phyloP scores from a whole-genome alignment of 2,329 filamentous ascomycete genomes.

The Coniochaeta ligniaria region DNA sequence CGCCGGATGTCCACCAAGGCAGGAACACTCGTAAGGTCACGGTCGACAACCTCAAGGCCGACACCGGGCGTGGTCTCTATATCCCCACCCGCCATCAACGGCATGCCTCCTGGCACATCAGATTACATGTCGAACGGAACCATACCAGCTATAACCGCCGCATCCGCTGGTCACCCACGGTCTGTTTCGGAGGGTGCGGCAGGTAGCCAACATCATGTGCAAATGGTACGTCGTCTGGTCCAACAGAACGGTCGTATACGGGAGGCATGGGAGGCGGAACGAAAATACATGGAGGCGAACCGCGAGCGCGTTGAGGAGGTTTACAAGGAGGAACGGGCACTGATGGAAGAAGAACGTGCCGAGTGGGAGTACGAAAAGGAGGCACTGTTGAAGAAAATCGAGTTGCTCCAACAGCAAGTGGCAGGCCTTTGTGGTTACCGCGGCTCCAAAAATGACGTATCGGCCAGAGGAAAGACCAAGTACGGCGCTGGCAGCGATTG shows the following conservation, averaged over 20 bases:
- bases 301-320: conserved; percentile 46
- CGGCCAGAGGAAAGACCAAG: conserved; percentile 2
- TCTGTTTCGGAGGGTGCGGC: conserved; percentile 19
- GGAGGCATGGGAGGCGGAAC: conserved; percentile 46
- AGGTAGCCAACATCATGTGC: conserved; percentile 18
- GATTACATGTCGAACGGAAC: conserved; percentile 1
- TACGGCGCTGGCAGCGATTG: conserved; percentile 8
- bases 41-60: not conserved
- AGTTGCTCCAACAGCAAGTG: conserved; percentile 31
- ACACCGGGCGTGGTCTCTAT: not conserved
- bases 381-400: conserved; percentile 31
- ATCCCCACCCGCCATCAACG: not conserved
- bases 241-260: conserved; percentile 35
- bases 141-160: conserved; percentile 4
- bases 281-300: conserved; percentile 45
- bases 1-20: not conserved
- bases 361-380: conserved; percentile 39
- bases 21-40: not conserved
- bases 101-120: not conserved
- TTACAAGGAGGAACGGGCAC: conserved; percentile 45
- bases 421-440: not conserved
- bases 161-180: conserved; percentile 16
- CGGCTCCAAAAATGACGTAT: conserved; percentile 6
- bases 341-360: conserved; percentile 44
- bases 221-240: conserved; percentile 31